Evolutionary conservation across 2,329 filamentous ascomycete species (phyloP).

Genomic region (Exserohilum rostratum): DNA sequence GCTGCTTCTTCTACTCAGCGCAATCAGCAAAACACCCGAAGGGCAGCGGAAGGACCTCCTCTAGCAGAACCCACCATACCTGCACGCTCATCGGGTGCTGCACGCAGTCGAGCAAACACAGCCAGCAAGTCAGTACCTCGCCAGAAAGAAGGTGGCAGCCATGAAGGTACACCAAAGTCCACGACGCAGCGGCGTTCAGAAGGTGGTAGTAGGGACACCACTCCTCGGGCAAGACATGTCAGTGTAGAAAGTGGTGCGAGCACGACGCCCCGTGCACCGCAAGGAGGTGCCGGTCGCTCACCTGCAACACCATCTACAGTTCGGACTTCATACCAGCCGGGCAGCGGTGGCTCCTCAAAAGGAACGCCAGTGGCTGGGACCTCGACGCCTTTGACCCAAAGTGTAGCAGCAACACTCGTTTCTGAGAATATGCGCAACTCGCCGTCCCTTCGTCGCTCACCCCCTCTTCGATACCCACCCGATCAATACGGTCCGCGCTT

Average conservation of each 20-base stretch:
- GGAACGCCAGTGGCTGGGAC: conserved; percentile 31
- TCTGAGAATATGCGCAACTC: conserved; percentile 37
- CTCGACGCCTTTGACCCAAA: conserved; percentile 36
- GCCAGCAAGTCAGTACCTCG: conserved; percentile 29
- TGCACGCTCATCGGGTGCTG: conserved; percentile 22
- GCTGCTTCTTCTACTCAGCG: conserved; percentile 25
- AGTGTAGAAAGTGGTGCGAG: conserved; percentile 42
- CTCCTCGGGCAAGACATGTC: conserved; percentile 38
- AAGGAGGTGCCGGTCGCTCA: conserved; percentile 36
- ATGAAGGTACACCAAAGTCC: conserved; percentile 36
- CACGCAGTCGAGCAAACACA: conserved; percentile 40
- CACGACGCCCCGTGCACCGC: conserved; percentile 41
- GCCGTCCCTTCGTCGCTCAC: conserved; percentile 39
- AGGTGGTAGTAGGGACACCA: conserved; percentile 41
- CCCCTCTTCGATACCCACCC: conserved; percentile 37
- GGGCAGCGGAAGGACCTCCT: conserved; percentile 35
- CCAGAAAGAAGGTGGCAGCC: conserved; percentile 28
- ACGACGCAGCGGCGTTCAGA: conserved; percentile 31
- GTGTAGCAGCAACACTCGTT: conserved; percentile 36
- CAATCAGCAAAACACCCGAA: conserved; percentile 30
- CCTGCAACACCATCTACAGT: conserved; percentile 44
- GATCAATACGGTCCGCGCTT: conserved; percentile 17
- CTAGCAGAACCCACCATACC: conserved; percentile 28
- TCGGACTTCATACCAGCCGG: conserved; percentile 35
- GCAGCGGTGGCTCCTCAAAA: conserved; percentile 38